These are phyloP conservation scores for Mortierella alpina DNA, from an alignment of 192 early-diverging fungal genomes.

Conservation along the genomic window DNA sequence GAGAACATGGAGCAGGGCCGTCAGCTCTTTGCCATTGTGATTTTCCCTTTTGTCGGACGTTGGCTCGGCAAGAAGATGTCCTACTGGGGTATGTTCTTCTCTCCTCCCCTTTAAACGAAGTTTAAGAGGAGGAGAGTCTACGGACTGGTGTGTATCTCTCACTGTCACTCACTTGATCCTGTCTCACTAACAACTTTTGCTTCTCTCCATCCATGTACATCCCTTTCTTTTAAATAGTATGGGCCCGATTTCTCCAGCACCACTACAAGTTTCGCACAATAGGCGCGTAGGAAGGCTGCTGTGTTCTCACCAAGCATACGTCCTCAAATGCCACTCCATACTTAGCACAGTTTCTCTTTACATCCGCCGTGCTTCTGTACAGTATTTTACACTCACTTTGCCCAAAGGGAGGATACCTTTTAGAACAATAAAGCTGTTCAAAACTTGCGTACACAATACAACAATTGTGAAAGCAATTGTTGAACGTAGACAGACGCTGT, in stretches of 20 bases:
- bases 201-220: not conserved
- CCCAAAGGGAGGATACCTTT: too few species aligned
- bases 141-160: not conserved
- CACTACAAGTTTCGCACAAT: slow-evolving; percentile 49
- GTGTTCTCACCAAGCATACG: too few species aligned
- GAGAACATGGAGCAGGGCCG: slow-evolving; percentile 63
- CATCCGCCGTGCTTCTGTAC: too few species aligned
- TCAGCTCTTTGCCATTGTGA: slow-evolving; percentile 59
- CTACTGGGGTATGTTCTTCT: slow-evolving; percentile 57
- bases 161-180: not conserved
- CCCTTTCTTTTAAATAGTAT: slow-evolving; percentile 8
- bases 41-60: slow-evolving; percentile 63
- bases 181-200: not conserved
- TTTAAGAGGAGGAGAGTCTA: not conserved
- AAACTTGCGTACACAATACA: too few species aligned
- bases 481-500: too few species aligned
- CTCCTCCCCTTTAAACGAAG: not conserved
- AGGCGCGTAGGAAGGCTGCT: slow-evolving; percentile 19
- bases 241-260: slow-evolving; percentile 39
- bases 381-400: too few species aligned
- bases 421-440: too few species aligned
- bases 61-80: slow-evolving; percentile 64
- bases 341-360: too few species aligned
- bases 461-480: too few species aligned
- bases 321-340: too few species aligned